A percentile compares a stretch with the other conserved stretches of the same genome.
Conservation (phyloP, 2,329 filamentous ascomycete species). For the Juglanconis sp. region DNA sequence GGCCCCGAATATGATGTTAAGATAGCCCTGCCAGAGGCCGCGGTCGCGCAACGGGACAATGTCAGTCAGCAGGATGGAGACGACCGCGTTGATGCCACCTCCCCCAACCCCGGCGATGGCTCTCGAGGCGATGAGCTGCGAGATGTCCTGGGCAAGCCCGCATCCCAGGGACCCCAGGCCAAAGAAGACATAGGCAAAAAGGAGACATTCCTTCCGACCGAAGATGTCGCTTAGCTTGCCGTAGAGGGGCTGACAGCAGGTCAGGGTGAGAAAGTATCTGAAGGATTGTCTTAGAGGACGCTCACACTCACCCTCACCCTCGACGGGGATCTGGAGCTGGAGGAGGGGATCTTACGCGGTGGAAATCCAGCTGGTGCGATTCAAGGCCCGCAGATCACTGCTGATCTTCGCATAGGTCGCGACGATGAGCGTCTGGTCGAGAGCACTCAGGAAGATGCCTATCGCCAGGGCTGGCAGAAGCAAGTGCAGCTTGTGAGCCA, state of each 20-base stretch:
- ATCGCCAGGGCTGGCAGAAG: slow-evolving; percentile 37
- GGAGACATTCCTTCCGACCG: slow-evolving; percentile 62
- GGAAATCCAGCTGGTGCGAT: slow-evolving; percentile 73
- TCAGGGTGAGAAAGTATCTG: slow-evolving; percentile 70
- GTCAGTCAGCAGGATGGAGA: slow-evolving; percentile 68
- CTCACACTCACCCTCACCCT: too few relatives aligned
- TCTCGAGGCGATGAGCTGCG: slow-evolving; percentile 38
- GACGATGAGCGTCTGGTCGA: slow-evolving; percentile 75
- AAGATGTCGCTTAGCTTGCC: slow-evolving; percentile 50
- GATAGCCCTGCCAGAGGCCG: slow-evolving; percentile 69
- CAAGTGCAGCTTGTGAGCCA: slow-evolving; percentile 35
- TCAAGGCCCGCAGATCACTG: slow-evolving; percentile 70
- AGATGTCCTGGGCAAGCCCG: slow-evolving; percentile 45
- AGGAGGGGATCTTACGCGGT: slow-evolving; percentile 10
- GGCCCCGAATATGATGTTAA: slow-evolving; percentile 69
- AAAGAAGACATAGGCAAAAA: slow-evolving; percentile 50
- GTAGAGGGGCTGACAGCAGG: slow-evolving; percentile 72
- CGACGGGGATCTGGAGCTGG: background rate
- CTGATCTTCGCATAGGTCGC: slow-evolving; percentile 77
- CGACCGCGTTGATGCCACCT: slow-evolving; percentile 68
- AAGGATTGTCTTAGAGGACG: background rate
- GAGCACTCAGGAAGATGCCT: slow-evolving; percentile 61
- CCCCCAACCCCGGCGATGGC: slow-evolving; percentile 57
- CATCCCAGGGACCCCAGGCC: slow-evolving; percentile 50
- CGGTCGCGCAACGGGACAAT: slow-evolving; percentile 66